Evolutionary conservation across 768 basidiomycete genomes (phyloP).

Genomic region (Artomyces pyxidatus): DNA sequence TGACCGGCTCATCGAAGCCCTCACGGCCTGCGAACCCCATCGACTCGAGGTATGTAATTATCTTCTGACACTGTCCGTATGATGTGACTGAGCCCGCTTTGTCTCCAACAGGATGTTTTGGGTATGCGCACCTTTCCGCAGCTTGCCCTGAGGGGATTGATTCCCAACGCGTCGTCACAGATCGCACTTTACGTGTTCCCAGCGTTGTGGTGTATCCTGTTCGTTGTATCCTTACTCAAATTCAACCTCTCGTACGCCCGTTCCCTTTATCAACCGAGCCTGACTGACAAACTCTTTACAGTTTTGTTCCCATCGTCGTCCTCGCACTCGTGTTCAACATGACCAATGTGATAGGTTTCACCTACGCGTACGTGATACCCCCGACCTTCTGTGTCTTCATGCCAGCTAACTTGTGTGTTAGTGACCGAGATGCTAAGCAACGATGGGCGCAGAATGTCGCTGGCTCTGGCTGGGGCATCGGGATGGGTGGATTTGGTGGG

Average conservation of each 20-base stretch:
- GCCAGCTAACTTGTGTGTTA: conserved; percentile 20
- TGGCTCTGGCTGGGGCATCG: conserved; percentile 62
- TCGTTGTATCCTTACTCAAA: conserved; percentile 85
- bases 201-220: conserved; percentile 74
- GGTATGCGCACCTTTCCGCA: conserved; percentile 39
- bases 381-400: background rate
- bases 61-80: background rate
- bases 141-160: background rate
- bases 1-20: conserved; percentile 40
- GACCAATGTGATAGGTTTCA: conserved; percentile 94
- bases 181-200: conserved; percentile 89
- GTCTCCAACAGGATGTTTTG: conserved; percentile 72
- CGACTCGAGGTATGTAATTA: conserved; percentile 64
- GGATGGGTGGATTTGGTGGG: conserved; percentile 77
- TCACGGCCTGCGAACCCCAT: conserved; percentile 82
- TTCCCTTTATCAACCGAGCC: conserved; percentile 1
- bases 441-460: conserved; percentile 78
- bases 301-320: conserved; percentile 90
- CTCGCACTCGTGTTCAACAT: conserved; percentile 95
- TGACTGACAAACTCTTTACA: conserved; percentile 25
- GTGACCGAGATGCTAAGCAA: conserved; percentile 89
- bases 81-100: background rate
- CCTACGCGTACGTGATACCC: conserved; percentile 64
- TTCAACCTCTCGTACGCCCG: conserved; percentile 74
- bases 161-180: conserved; percentile 28